Conservation (phyloP, 2,329 filamentous ascomycete genomes). For the Cladosporium cucumerinum region DNA sequence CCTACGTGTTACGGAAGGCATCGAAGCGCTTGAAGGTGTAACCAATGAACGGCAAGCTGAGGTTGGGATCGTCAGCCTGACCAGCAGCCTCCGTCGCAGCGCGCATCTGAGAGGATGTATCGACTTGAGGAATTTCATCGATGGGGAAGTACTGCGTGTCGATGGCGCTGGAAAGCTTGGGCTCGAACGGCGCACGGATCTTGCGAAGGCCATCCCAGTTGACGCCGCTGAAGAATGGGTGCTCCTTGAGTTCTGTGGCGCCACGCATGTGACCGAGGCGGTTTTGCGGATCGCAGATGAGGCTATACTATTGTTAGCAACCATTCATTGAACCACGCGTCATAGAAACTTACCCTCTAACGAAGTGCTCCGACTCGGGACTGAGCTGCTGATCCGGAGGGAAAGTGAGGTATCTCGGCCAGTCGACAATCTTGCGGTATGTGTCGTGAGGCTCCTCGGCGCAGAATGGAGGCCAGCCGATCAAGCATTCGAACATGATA, state of each 20-base stretch:
- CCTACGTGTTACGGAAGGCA: slow-evolving; percentile 50
- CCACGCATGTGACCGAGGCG: slow-evolving; percentile 79
- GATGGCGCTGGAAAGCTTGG: slow-evolving; percentile 84
- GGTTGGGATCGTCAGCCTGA: slow-evolving; percentile 75
- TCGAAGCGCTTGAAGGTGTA: slow-evolving; percentile 98
- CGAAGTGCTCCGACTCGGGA: slow-evolving; percentile 84
- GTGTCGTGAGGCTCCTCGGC: slow-evolving; percentile 97
- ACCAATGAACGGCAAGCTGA: slow-evolving; percentile 92
- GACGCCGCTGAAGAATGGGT: slow-evolving; percentile 95
- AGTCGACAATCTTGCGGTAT: slow-evolving; percentile 98
- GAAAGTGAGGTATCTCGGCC: slow-evolving; percentile 93
- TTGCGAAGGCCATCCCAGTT: slow-evolving; percentile 89
- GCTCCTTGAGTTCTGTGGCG: slow-evolving; percentile 86
- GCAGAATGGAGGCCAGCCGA: slow-evolving; percentile 98
- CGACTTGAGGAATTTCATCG: slow-evolving; percentile 95
- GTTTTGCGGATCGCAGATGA: slow-evolving; percentile 91
- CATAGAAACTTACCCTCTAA: slow-evolving; percentile 68
- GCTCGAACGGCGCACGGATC: slow-evolving; percentile 94
- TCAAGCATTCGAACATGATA: slow-evolving; percentile 99
- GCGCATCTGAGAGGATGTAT: slow-evolving; percentile 82
- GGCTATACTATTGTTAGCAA: slow-evolving; percentile 48
- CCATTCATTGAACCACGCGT: slow-evolving; percentile 25
- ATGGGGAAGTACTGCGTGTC: slow-evolving; percentile 99
- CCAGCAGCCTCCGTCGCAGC: slow-evolving; percentile 74
- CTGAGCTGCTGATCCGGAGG: slow-evolving; percentile 90